Percentiles rank a stretch among this genome's conserved stretches.
Conservation (phyloP, 2,329 filamentous ascomycete genomes). For the Exophiala calicioides region DNA sequence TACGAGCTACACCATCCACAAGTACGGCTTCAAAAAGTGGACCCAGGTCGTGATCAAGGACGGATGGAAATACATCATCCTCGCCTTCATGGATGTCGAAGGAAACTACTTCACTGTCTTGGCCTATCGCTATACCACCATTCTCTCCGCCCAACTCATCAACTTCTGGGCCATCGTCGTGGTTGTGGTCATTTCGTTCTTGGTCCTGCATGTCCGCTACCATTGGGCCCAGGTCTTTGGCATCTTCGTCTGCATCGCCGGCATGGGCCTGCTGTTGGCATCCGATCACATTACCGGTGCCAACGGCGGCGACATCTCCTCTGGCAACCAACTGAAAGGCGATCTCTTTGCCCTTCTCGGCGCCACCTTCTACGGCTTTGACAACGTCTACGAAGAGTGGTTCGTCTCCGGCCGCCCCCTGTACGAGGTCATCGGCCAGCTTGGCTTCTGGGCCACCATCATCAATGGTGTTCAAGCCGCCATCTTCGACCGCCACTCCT, state of each 20-base stretch:
- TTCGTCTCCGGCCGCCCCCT: slow-evolving; percentile 82
- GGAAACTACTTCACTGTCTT: slow-evolving; percentile 98
- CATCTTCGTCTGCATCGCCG: slow-evolving; percentile 87
- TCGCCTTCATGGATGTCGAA: slow-evolving; percentile 90
- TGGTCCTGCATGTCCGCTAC: slow-evolving; percentile 84
- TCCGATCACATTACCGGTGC: slow-evolving; percentile 79
- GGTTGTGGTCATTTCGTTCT: slow-evolving; percentile 81
- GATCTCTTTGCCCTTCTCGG: slow-evolving; percentile 89
- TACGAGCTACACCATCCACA: slow-evolving; percentile 74
- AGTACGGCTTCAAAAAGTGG: slow-evolving; percentile 75
- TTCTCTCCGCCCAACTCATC: slow-evolving; percentile 89
- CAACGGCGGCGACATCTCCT: slow-evolving; percentile 61
- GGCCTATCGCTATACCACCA: slow-evolving; percentile 88
- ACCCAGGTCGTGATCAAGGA: slow-evolving; percentile 63
- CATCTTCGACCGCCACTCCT: slow-evolving; percentile 82
- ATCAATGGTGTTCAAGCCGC: slow-evolving; percentile 90
- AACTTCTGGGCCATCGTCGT: slow-evolving; percentile 99
- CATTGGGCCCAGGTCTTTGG: slow-evolving; percentile 80
- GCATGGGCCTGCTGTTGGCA: slow-evolving; percentile 81
- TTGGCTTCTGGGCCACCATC: slow-evolving; percentile 81
- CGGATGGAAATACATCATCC: slow-evolving; percentile 91
- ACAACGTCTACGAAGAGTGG: slow-evolving; percentile 93
- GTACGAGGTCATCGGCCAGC: slow-evolving; percentile 90
- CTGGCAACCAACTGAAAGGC: slow-evolving; percentile 77
- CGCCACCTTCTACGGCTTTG: slow-evolving; percentile 86